Evolutionary conservation across 1,284 basidiomycete species (phyloP).

Genomic region (Leccinum griseonigrum): DNA sequence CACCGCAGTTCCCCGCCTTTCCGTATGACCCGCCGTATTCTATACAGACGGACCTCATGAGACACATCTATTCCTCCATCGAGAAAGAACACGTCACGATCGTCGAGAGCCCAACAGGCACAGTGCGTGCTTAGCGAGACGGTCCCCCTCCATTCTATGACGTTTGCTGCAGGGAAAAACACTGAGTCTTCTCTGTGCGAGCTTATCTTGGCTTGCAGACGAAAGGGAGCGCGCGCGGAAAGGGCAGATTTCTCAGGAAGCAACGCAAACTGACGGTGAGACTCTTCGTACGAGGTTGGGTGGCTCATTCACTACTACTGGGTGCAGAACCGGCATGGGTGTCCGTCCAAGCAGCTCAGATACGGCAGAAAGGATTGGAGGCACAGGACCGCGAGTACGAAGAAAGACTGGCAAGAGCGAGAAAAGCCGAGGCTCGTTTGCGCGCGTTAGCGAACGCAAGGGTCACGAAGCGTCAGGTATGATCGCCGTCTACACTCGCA

Average conservation of each 20-base stretch:
- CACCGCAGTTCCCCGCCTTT: conserved; percentile 68
- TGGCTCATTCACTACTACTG: conserved; percentile 9
- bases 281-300: conserved; percentile 7
- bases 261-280: conserved; percentile 37
- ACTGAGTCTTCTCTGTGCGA: conserved; percentile 77
- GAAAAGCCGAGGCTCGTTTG: conserved; percentile 60
- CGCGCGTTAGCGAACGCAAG: conserved; percentile 54
- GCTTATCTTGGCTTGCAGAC: conserved; percentile 78
- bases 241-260: conserved; percentile 47
- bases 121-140: not conserved
- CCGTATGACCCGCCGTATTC: conserved; percentile 82
- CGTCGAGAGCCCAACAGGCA: conserved; percentile 59
- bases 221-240: conserved; percentile 65
- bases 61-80: conserved; percentile 78
- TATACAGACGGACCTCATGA: conserved; percentile 91
- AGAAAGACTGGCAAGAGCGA: conserved; percentile 56
- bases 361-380: conserved; percentile 61
- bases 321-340: conserved; percentile 77
- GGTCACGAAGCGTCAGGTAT: conserved; percentile 59
- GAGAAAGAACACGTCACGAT: conserved; percentile 77
- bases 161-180: conserved; percentile 71
- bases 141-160: conserved; percentile 3
- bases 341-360: conserved; percentile 69
- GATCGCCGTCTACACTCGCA: conserved; percentile 18
- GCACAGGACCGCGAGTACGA: conserved; percentile 63